phyloP scores from a whole-genome alignment of 106 monocot species.

The Cymbidium sinense region DNA sequence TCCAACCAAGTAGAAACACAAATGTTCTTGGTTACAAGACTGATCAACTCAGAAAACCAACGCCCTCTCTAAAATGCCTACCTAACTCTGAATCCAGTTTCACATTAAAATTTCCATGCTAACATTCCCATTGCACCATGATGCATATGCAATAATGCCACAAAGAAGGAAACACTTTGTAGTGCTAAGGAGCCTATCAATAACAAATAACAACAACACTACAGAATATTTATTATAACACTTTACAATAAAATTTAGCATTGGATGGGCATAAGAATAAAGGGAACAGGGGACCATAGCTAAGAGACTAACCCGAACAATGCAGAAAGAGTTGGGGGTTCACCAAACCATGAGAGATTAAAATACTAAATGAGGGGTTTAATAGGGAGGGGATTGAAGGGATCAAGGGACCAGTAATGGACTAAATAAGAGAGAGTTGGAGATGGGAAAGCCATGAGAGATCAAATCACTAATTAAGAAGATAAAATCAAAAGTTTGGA shows the following conservation, averaged over 20 bases:
- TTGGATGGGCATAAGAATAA: not conserved
- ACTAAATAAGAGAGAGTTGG: not conserved
- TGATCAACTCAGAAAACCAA: not conserved
- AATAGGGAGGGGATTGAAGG: not conserved
- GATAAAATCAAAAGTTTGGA: not conserved
- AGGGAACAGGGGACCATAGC: no score
- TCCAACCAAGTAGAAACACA: not conserved
- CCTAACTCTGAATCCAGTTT: no score
- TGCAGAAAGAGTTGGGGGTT: no score
- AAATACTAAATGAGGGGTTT: no score
- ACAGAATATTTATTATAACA: not conserved
- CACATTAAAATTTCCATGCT: no score
- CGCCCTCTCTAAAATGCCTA: no score
- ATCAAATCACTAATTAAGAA: not conserved
- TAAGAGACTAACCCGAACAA: no score
- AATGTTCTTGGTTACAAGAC: not conserved
- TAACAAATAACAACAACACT: not conserved
- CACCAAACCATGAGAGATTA: no score
- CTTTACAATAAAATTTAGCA: not conserved
- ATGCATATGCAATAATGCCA: not conserved
- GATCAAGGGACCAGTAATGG: not conserved
- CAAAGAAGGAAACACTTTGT: not conserved
- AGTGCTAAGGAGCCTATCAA: not conserved
- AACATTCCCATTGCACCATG: no score
- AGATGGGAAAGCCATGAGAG: not conserved